A percentile compares a stretch with the other conserved stretches of the same genome.
These are phyloP conservation scores for Solidago caesia DNA, from an alignment of 129 eudicot genomes.

Conservation along the genomic window DNA sequence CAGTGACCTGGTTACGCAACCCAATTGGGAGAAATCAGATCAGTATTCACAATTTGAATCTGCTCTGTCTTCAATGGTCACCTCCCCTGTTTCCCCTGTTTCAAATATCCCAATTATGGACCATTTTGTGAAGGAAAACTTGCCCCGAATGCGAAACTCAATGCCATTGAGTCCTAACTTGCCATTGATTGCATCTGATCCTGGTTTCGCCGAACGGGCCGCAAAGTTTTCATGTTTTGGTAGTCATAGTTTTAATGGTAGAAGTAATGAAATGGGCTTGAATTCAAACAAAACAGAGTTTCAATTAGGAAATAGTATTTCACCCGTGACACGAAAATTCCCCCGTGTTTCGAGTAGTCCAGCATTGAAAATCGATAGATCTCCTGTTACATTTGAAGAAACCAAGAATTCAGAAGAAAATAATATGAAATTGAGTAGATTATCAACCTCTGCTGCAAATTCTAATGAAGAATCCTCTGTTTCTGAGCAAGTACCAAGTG, in stretches of 20 bases:
- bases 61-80: slow-evolving; percentile 58
- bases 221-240: slow-evolving; percentile 93
- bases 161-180: slow-evolving; percentile 41
- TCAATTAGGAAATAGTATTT: slow-evolving; percentile 35
- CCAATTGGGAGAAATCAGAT: slow-evolving; percentile 32
- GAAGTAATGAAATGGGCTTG: slow-evolving; percentile 38
- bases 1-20: not conserved
- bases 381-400: slow-evolving; percentile 36
- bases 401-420: slow-evolving; percentile 38
- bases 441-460: slow-evolving; percentile 35
- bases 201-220: slow-evolving; percentile 86
- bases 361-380: slow-evolving; percentile 43
- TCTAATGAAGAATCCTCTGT: slow-evolving; percentile 41
- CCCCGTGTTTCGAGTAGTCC: slow-evolving; percentile 71
- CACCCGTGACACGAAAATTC: slow-evolving; percentile 39
- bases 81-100: slow-evolving; percentile 53
- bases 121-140: slow-evolving; percentile 39
- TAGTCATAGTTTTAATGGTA: slow-evolving; percentile 69
- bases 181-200: slow-evolving; percentile 62
- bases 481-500: slow-evolving; percentile 37
- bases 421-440: slow-evolving; percentile 32
- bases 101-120: slow-evolving; percentile 40
- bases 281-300: slow-evolving; percentile 30
- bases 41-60: slow-evolving; percentile 59
- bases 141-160: slow-evolving; percentile 42